Evolutionary conservation across 306 rosid genomes (phyloP).

Genomic region (Quercus suber): DNA sequence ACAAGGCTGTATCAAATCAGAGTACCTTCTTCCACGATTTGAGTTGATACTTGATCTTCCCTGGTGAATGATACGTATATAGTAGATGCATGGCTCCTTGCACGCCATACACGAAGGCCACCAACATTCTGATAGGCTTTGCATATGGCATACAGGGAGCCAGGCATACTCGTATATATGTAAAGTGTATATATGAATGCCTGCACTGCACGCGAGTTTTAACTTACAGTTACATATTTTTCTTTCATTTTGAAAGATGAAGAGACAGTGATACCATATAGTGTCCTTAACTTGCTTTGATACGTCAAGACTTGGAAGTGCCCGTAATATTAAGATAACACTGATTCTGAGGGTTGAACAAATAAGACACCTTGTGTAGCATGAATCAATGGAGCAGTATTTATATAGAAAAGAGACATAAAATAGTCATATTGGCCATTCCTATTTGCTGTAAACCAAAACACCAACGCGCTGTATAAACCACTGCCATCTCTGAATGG

Average conservation of each 20-base stretch:
- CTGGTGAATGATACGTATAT: background rate
- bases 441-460: conserved; percentile 31
- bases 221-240: too few relatives aligned
- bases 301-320: background rate
- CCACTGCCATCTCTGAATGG: conserved; percentile 20
- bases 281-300: too few relatives aligned
- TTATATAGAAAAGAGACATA: background rate
- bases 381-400: background rate
- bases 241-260: too few relatives aligned
- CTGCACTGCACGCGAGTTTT: too few relatives aligned
- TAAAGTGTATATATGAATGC: background rate
- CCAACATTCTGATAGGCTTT: conserved; percentile 24
- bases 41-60: background rate
- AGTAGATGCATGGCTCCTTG: conserved; percentile 36
- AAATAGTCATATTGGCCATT: too few relatives aligned
- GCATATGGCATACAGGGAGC: conserved; percentile 48
- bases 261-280: too few relatives aligned
- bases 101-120: conserved; percentile 34
- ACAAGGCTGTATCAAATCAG: background rate
- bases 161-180: conserved; percentile 21
- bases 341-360: background rate
- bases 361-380: background rate
- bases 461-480: conserved; percentile 9
- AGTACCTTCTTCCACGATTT: background rate
- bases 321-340: background rate